Evolutionary conservation across 2,329 filamentous ascomycete genomes (phyloP).

Genomic region (Coccinonectria pachysandricola): DNA sequence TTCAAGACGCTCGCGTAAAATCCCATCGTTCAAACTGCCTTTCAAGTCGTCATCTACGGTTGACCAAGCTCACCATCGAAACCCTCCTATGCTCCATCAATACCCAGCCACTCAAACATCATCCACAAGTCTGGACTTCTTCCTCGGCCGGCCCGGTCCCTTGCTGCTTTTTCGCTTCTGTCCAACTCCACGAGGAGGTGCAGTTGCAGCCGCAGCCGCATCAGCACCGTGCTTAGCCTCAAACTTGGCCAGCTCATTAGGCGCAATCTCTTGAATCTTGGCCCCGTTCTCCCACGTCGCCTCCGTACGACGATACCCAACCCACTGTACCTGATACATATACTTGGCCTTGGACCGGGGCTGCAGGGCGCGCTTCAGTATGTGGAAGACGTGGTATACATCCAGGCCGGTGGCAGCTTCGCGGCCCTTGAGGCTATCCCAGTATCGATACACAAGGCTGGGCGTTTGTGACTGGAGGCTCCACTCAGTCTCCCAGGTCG

Average conservation of each 20-base stretch:
- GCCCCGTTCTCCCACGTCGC: conserved; percentile 15
- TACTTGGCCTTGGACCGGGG: conserved; percentile 10
- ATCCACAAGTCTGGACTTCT: conserved; percentile 9
- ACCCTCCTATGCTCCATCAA: no score
- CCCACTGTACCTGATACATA: conserved; percentile 19
- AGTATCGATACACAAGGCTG: conserved; percentile 17
- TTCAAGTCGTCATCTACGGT: not conserved
- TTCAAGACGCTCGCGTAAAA: no score
- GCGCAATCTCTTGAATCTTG: conserved; percentile 14
- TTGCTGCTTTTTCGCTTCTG: conserved; percentile 15
- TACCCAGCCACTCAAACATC: no score
- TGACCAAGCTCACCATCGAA: conserved; percentile 1
- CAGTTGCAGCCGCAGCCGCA: no score
- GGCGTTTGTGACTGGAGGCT: conserved; percentile 17
- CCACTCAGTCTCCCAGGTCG: conserved; percentile 18
- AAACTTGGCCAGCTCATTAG: conserved; percentile 14
- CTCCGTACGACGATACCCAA: conserved; percentile 15
- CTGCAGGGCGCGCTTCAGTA: conserved; percentile 13
- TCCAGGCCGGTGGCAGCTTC: conserved; percentile 15
- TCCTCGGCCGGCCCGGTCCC: conserved; percentile 15
- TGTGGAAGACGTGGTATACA: conserved; percentile 17
- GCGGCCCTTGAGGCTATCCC: conserved; percentile 14
- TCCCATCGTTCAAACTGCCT: no score
- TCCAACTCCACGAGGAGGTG: conserved; percentile 1
- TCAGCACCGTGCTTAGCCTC: conserved; percentile 13